phyloP scores from a whole-genome alignment of 331 rosid genomes.

The Spiraea crenata region DNA sequence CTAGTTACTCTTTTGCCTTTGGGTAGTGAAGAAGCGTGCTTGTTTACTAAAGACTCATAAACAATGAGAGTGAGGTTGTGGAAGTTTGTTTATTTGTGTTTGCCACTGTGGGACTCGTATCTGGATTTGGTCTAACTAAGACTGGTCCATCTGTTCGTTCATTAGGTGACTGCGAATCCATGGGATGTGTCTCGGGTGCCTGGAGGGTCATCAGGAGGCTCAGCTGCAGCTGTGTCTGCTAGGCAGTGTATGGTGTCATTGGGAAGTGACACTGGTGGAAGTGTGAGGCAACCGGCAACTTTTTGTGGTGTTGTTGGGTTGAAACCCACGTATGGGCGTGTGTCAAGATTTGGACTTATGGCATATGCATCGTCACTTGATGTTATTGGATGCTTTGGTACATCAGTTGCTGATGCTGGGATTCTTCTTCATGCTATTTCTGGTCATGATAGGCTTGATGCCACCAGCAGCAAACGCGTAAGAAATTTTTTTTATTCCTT shows the following conservation, averaged over 20 bases:
- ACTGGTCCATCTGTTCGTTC: constrained; percentile 74
- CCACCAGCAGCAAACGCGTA: constrained; percentile 87
- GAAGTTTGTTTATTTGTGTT: not conserved
- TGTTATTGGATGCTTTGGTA: constrained; percentile 94
- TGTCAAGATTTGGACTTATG: constrained; percentile 94
- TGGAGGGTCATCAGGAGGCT: constrained; percentile 97
- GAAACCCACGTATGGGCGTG: constrained; percentile 96
- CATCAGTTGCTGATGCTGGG: constrained; percentile 87
- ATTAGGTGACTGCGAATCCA: constrained; percentile 95
- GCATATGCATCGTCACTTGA: constrained; percentile 97
- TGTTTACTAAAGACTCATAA: not conserved
- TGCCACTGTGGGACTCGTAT: constrained; percentile 37
- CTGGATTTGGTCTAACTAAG: constrained; percentile 82
- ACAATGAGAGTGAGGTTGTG: not conserved
- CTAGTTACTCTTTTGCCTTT: not conserved
- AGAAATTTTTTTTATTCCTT: constrained; percentile 11
- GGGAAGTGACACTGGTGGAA: constrained; percentile 99
- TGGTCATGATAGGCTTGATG: constrained; percentile 89
- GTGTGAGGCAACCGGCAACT: constrained; percentile 98
- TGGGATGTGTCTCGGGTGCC: constrained; percentile 96
- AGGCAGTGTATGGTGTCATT: constrained; percentile 86
- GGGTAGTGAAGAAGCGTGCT: not conserved
- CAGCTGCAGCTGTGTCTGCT: constrained; percentile 99
- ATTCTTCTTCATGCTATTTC: constrained; percentile 85
- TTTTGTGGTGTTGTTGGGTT: constrained; percentile 97